These are phyloP conservation scores for Rhizopus arrhizus DNA, from an alignment of 371 early-diverging fungal genomes.

Conservation along the genomic window DNA sequence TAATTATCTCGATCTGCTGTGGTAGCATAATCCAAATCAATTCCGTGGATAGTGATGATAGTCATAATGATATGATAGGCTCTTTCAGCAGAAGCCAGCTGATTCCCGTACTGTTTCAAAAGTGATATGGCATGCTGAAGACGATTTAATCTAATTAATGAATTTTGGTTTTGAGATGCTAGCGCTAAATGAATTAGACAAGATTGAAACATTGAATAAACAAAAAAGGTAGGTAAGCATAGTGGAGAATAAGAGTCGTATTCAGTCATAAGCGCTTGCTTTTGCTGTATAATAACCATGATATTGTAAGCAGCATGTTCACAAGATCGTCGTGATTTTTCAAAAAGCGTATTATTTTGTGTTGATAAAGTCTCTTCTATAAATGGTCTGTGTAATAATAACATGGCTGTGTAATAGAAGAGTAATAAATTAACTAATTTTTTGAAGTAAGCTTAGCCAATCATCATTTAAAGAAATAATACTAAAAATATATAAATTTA, in stretches of 20 bases:
- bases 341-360: constrained; percentile 26
- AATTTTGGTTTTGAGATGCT: constrained; percentile 30
- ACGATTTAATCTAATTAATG: constrained; percentile 12
- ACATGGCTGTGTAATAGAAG: constrained; percentile 54
- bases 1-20: no score
- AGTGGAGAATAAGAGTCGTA: constrained; percentile 32
- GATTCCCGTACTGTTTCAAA: constrained; percentile 27
- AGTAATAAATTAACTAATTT: constrained; percentile 46
- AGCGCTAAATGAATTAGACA: constrained; percentile 41
- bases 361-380: constrained; percentile 25
- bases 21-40: no score
- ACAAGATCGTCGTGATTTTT: constrained; percentile 37
- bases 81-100: constrained; percentile 36
- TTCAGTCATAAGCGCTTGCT: constrained; percentile 23
- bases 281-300: constrained; percentile 31
- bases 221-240: constrained; percentile 46
- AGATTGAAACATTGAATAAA: constrained; percentile 55
- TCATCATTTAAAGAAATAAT: neutral
- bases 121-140: constrained; percentile 31
- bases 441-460: neutral
- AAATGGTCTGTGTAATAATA: constrained; percentile 63
- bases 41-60: constrained; percentile 32
- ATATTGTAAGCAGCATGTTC: constrained; percentile 37
- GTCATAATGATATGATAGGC: constrained; percentile 40
- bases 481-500: constrained; percentile 28